phyloP scores from a whole-genome alignment of 2,329 filamentous ascomycete genomes.

The Lachnellula subtilissima region DNA sequence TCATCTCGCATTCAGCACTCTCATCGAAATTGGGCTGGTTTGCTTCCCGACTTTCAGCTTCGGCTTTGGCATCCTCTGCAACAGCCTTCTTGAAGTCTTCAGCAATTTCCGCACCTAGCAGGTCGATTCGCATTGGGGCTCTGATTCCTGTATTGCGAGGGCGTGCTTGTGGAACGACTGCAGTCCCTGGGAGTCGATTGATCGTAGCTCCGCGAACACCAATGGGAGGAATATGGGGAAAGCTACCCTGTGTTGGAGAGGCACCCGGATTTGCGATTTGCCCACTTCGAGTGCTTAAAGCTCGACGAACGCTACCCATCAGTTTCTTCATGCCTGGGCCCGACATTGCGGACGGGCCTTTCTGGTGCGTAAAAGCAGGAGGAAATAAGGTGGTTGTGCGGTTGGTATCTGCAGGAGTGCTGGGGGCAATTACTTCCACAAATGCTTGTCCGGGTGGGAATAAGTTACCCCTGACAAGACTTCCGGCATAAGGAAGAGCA shows the following conservation, averaged over 20 bases:
- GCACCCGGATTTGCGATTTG: slow-evolving; percentile 19
- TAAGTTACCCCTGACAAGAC: slow-evolving; percentile 79
- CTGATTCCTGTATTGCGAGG: slow-evolving; percentile 40
- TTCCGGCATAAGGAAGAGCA: slow-evolving; percentile 68
- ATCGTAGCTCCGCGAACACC: slow-evolving; percentile 42
- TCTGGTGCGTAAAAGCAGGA: slow-evolving; percentile 36
- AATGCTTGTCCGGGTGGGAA: slow-evolving; percentile 79
- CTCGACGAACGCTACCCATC: slow-evolving; percentile 79
- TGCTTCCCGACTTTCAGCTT: slow-evolving; percentile 26
- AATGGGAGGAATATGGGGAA: slow-evolving; percentile 31
- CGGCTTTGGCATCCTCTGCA: slow-evolving; percentile 53
- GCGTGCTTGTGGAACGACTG: slow-evolving; percentile 53
- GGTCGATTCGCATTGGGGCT: slow-evolving; percentile 66
- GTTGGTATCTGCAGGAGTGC: slow-evolving; percentile 40
- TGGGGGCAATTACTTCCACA: slow-evolving; percentile 60
- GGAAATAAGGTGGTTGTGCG: slow-evolving; percentile 50
- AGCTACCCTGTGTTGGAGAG: slow-evolving; percentile 34
- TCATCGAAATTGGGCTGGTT: slow-evolving; percentile 20
- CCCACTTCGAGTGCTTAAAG: slow-evolving; percentile 54
- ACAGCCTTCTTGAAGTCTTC: slow-evolving; percentile 77
- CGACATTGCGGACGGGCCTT: slow-evolving; percentile 54
- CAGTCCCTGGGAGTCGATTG: slow-evolving; percentile 55
- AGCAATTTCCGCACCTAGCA: slow-evolving; percentile 72
- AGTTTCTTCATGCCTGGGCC: slow-evolving; percentile 79
- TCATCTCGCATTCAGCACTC: slow-evolving; percentile 14